Evolutionary conservation across 805 yeast genomes (phyloP), one percentile per base, ranked within the genome.

Genomic region (Hanseniaspora lindneri): DNA sequence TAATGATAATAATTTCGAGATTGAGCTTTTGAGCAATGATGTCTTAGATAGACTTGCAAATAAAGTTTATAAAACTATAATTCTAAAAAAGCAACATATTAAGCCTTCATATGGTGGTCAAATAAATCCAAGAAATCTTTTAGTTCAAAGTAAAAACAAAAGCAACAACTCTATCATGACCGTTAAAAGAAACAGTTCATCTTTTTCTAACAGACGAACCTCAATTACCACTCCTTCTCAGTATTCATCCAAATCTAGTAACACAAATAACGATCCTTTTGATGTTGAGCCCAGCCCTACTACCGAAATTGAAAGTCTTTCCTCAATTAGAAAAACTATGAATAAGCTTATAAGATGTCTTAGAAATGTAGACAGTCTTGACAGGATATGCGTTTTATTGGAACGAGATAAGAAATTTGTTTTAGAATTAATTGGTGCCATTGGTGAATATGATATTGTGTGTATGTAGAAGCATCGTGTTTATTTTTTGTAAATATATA

Each of bases 361-460:
- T 25, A 70, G 70, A 50, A 72, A 74, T 19, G 70, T 70, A 21
- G 79, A 74, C 44, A 73, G 72, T 53, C 68, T 79, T 54, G 89
- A 81, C 56, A 68, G 74, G 3, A 78, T 85, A 2, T 80, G 89
- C 57, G 83, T 89, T 0, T 81, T 77, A 51, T 65, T 84, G 55
- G 74, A 71, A 41, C 70, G 71, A 56, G 71, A 82, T 9, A 66
- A 76, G 40, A 60, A 59, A 19, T 80, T 79, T 25, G 74, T 82
- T 1, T 81, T 78, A 54, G 57, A 56, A 2, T 47, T 75, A 3
- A 51, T 78, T n/a, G 60, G 66, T 28, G 62, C 63, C 28, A 61
- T 77, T 27, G 79, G 79, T 1, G 73, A 72, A 16, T 75, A 75
- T 64, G 70, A 64, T 44, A 59, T 74, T 13, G 65, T 76, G 1